phyloP scores from a whole-genome alignment of 192 early-diverging fungal species.

The Entomortierella chlamydospora region DNA sequence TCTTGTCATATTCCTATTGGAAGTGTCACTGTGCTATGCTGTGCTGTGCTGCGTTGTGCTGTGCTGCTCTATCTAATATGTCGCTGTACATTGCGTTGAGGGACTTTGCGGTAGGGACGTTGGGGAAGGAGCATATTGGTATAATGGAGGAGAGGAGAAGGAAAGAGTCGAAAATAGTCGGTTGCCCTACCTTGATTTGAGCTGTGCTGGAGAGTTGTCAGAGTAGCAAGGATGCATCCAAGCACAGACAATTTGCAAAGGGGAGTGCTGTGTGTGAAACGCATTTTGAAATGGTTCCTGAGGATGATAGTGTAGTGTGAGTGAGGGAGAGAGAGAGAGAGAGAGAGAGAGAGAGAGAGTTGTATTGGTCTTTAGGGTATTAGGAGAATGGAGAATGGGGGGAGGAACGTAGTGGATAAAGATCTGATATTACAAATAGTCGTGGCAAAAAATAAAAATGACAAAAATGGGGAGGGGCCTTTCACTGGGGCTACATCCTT shows the following conservation, averaged over 20 bases:
- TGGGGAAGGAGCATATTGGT: not conserved
- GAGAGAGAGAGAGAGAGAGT: too few species aligned
- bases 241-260: conserved; percentile 1
- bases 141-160: not conserved
- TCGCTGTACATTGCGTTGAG: too few species aligned
- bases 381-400: too few species aligned
- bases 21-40: too few species aligned
- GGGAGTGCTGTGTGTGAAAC: not conserved
- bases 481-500: too few species aligned
- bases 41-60: too few species aligned
- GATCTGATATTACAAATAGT: not conserved
- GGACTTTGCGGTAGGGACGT: too few species aligned
- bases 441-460: not conserved
- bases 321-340: conserved; percentile 1
- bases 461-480: not conserved
- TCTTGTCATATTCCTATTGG: too few species aligned
- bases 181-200: conserved; percentile 23
- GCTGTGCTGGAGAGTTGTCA: not conserved
- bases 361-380: too few species aligned
- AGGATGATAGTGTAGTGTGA: not conserved
- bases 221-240: conserved; percentile 5
- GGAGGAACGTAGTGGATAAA: too few species aligned
- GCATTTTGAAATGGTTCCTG: not conserved
- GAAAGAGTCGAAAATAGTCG: not conserved
- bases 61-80: too few species aligned